Conservation (phyloP, 345 rosid species). For the Eucalyptus sp. region DNA sequence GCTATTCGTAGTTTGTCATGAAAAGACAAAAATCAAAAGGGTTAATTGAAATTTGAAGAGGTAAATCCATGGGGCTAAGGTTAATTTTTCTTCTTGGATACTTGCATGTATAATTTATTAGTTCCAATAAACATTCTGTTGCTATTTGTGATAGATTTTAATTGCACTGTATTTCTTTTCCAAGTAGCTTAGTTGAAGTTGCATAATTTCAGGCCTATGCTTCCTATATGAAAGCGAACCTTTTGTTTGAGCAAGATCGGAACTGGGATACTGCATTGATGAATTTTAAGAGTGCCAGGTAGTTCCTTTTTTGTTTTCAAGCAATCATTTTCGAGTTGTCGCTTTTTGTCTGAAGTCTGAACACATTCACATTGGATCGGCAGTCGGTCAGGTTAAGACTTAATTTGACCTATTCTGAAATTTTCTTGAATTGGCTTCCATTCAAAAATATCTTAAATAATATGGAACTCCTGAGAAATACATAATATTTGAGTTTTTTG, state of each 20-base stretch:
- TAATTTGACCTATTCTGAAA: not conserved
- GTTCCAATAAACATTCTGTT: not conserved
- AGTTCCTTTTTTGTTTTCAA: constrained; percentile 3
- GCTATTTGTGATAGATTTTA: not conserved
- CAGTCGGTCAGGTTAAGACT: not conserved
- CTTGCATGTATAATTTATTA: not conserved
- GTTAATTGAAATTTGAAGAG: not conserved
- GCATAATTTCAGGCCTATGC: constrained; percentile 71
- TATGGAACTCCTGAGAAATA: not conserved
- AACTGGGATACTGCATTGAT: constrained; percentile 90
- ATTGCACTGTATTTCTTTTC: not conserved
- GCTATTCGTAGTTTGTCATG: not conserved
- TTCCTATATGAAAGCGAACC: constrained; percentile 91
- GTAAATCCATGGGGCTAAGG: not conserved
- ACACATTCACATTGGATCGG: not conserved
- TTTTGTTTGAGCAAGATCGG: constrained; percentile 92
- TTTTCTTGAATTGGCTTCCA: not conserved
- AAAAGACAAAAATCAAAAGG: not conserved
- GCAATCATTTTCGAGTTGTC: not conserved
- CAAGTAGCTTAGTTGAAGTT: not conserved
- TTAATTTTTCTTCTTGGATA: not conserved
- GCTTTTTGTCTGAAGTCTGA: not conserved
- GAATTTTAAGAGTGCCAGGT: constrained; percentile 95
- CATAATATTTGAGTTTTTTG: not conserved
- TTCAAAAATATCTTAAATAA: not conserved